A percentile compares a stretch with the other conserved stretches of the same genome.
These are phyloP conservation scores for Cryptomeria japonica DNA, from an alignment of 75 land plant species.

Conservation along the genomic window DNA sequence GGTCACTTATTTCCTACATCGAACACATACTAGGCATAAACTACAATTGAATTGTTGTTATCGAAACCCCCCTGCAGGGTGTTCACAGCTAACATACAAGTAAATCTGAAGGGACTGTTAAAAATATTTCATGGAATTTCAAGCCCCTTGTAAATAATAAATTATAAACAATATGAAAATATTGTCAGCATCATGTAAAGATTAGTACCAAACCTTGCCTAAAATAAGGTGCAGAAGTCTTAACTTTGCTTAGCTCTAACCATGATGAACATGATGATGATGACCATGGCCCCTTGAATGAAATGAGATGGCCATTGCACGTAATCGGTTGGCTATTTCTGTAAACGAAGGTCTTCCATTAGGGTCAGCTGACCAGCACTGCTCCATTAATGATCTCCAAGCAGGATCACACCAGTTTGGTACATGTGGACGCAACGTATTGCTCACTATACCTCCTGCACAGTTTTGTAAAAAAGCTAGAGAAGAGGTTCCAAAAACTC, in stretches of 20 bases:
- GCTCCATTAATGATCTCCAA: conserved; percentile 78
- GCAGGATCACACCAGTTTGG: conserved; percentile 68
- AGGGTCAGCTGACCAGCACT: conserved; percentile 83
- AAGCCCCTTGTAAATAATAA: not conserved
- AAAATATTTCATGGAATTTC: not conserved
- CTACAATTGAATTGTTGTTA: not conserved
- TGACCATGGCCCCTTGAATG: conserved; percentile 34
- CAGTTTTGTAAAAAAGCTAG: not conserved
- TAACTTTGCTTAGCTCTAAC: not conserved
- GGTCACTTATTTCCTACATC: not conserved
- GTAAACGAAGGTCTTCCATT: conserved; percentile 66
- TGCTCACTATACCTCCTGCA: conserved; percentile 80
- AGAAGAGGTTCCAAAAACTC: not conserved
- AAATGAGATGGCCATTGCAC: conserved; percentile 47
- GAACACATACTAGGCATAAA: not conserved
- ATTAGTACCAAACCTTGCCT: not conserved
- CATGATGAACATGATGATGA: conserved; percentile 8
- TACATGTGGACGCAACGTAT: conserved; percentile 64
- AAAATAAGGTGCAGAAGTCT: not conserved
- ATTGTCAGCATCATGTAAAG: not conserved
- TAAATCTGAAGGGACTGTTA: not conserved
- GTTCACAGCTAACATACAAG: not conserved
- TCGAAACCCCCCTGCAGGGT: not conserved
- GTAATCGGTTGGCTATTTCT: conserved; percentile 53
- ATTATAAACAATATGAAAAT: not conserved